Evolutionary conservation across 352 stramenopile genomes (phyloP).

Genomic region (Pythium graminicola): DNA sequence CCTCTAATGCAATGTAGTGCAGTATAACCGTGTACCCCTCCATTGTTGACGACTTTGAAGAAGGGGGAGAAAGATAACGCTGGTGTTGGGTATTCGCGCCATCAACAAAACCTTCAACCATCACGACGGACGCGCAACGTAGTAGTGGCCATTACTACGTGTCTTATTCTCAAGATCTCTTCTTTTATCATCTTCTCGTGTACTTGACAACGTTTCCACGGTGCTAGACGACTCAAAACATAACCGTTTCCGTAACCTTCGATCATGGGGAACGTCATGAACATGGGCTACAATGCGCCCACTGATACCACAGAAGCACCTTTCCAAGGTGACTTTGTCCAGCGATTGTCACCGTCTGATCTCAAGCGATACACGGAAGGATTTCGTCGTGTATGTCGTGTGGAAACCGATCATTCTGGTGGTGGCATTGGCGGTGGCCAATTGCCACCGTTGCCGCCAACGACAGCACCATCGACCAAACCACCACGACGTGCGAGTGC

Average conservation of each 20-base stretch:
- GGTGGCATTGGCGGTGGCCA: constrained; percentile 9
- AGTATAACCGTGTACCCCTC: not conserved
- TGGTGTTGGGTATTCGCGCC: too few species aligned
- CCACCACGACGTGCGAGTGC: constrained; percentile 14
- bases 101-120: too few species aligned
- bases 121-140: too few species aligned
- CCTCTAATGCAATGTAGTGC: too few species aligned
- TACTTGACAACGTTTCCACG: too few species aligned
- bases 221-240: not conserved
- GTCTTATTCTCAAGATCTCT: not conserved
- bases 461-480: constrained; percentile 15
- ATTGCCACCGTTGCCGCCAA: constrained; percentile 16
- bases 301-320: constrained; percentile 7
- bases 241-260: not conserved
- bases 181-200: too few species aligned
- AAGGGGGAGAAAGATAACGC: constrained; percentile 17
- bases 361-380: constrained; percentile 68
- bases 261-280: constrained; percentile 68
- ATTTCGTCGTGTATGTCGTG: constrained; percentile 64
- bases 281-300: constrained; percentile 32
- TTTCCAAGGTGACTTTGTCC: constrained; percentile 36
- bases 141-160: too few species aligned
- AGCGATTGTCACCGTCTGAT: constrained; percentile 48
- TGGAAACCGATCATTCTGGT: constrained; percentile 20
- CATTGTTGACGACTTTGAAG: constrained; percentile 21